Evolutionary conservation across 768 basidiomycete species (phyloP), one percentile per base, ranked within the genome.

Genomic region (Suillus brevipes): DNA sequence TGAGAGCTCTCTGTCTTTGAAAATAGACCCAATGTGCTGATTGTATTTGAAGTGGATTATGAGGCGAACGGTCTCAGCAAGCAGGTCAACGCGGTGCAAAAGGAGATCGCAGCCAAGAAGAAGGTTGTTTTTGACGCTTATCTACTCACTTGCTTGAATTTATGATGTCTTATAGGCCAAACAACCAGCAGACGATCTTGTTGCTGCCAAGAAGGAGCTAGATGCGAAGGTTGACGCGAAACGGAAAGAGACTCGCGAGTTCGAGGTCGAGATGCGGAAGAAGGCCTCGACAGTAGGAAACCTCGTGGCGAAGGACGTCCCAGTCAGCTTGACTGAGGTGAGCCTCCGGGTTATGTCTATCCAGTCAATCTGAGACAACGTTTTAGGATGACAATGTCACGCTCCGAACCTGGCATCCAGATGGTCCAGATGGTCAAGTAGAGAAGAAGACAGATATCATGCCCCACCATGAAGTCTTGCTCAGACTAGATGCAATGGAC

Each of bases 391-490:
- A 99, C 76, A 99, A 99, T 77, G 80, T 77, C 2, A 89, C 89
- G 4, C 68, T 95, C 16, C 83, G 88, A 65, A 93, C 87, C 63
- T 99, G 92, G 91, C 89, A 95, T 78, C 94, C 96, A 1, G 84
- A 87, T 43, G 91, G 89, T 8, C 86, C 89, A 28, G 82, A 86
- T 65, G 89, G 80, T 36, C 87, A 93, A 69, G 91, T 89, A 28
- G 85, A 89, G 69, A 84, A 87, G 70, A 87, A 85, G 74, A 79
- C 83, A 4, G 89, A 85, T 58, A 94, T 99, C 73, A 84, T 99
- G 79, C 89, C 97, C n/a, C 97, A 99, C 76, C 96, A 99, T 72
- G 97, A 99, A 80, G 94, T 99, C 31, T 85, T 99, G 56, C 85
- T 95, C 56, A 86, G 94, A 50, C 81, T 99, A 34, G 97, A 97